Evolutionary conservation across 441 rosid species (phyloP).

Genomic region (Mallotus japonicus): DNA sequence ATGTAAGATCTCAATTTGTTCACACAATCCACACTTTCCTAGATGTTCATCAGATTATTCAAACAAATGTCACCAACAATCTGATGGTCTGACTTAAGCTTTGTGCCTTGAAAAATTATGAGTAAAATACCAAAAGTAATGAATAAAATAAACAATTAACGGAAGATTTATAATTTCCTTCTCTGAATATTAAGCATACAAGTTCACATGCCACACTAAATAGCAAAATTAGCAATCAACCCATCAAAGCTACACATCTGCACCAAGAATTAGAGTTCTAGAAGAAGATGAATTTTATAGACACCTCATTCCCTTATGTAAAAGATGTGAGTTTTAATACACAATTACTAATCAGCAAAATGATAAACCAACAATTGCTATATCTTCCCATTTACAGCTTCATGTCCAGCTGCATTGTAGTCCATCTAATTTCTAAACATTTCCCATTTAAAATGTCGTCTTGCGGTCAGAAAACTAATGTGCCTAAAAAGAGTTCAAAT

Average conservation of each 20-base stretch:
- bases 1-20: no score
- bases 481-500: conserved; percentile 9
- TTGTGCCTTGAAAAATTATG: neutral
- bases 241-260: neutral
- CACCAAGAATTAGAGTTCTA: neutral
- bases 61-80: neutral
- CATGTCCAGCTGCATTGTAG: neutral
- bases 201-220: neutral
- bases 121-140: neutral
- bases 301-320: neutral
- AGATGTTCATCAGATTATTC: neutral
- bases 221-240: neutral
- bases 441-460: neutral
- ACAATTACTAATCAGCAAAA: neutral
- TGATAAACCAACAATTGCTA: neutral
- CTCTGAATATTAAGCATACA: neutral
- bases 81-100: neutral
- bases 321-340: neutral
- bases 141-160: neutral
- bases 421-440: conserved; percentile 2
- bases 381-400: conserved; percentile 13
- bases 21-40: neutral
- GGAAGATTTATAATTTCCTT: neutral
- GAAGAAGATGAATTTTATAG: neutral
- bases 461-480: neutral